Conservation (phyloP, 2,329 filamentous ascomycete genomes). For the Basipetospora chlamydospora region DNA sequence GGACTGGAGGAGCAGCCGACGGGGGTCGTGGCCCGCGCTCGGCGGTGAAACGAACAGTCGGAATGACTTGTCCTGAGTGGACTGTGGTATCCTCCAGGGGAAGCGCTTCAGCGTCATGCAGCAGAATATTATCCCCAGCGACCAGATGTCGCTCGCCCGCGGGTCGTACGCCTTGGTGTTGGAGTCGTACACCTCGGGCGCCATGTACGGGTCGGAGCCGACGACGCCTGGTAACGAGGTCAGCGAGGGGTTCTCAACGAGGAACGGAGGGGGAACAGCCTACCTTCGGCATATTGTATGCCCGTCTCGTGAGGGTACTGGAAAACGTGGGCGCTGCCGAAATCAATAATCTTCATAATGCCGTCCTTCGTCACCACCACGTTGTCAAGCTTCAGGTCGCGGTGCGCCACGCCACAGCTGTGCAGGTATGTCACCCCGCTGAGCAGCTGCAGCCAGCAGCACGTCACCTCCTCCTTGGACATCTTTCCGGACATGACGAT, state of each 20-base stretch:
- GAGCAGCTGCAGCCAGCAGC: conserved; percentile 85
- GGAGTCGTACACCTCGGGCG: conserved; percentile 82
- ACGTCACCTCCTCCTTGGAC: conserved; percentile 78
- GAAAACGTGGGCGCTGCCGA: conserved; percentile 93
- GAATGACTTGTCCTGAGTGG: conserved; percentile 78
- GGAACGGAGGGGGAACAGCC: conserved; percentile 18
- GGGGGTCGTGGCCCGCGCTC: conserved; percentile 54
- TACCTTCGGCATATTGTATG: conserved; percentile 67
- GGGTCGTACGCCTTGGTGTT: conserved; percentile 76
- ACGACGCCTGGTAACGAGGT: conserved; percentile 37
- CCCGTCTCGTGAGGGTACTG: conserved; percentile 93
- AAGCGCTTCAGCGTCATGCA: conserved; percentile 95
- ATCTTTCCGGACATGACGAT: conserved; percentile 99
- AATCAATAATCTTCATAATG: conserved; percentile 99
- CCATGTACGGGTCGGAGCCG: conserved; percentile 85
- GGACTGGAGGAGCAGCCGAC: conserved; percentile 32
- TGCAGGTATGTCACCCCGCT: conserved; percentile 91
- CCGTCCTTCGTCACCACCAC: conserved; percentile 92
- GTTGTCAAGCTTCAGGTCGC: too few relatives aligned
- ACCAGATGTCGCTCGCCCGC: conserved; percentile 92
- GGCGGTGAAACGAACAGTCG: conserved; percentile 82
- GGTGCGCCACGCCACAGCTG: conserved; percentile 88
- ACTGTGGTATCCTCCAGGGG: conserved; percentile 88
- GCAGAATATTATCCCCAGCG: conserved; percentile 93
- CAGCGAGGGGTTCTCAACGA: too few relatives aligned